Base-by-base conservation (phyloP, 768 basidiomycete genomes). In the Agaricus blazei region DNA sequence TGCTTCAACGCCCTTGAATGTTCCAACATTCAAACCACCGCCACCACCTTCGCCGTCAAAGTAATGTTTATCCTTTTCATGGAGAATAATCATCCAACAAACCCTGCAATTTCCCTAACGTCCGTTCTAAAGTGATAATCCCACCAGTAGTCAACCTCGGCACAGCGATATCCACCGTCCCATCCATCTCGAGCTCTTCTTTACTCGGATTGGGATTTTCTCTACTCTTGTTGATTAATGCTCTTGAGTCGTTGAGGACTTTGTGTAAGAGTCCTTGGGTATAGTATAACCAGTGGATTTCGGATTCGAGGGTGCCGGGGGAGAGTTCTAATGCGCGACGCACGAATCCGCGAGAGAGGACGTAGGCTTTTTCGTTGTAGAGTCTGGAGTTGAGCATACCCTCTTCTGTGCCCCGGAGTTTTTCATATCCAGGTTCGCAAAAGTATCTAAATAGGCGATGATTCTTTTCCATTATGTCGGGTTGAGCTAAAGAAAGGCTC, bases 351-450 rank as follows among this genome's bases (percentile, higher is more conserved):
- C 93, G 80, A 9, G 93, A 93, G 40, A 96, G 77, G 38, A 95
- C 90, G 62, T 89, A 95, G 4, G 92, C 93, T 67, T 94, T 94
- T 71, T 97, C 94, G 67, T 79, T 94, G 73, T 97, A 96, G 11
- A 96, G 69, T 43, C 93, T 91, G 63, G 93, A 94, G 63, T 93
- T 95, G 51, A 94, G 83, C 46, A 77, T 87, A 31, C 91, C 94
- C 66, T 97, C 94, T 60, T 88, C 84, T 0, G 94, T 96, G 1
- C 93, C 92, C 59, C 91, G 79, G 41, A 96, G 73, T 64, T 94
- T 97, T 64, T 96, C 94, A 63, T 88, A 97, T 0, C 92, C 92
- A 26, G 94, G 94, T 65, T 98, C 93, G 62, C 90, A 93, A 65
- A 86, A 94, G 87, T 87, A 92, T 55, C 88, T 91, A 60, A 14